Conservation (phyloP, 2,329 filamentous ascomycete genomes). For the Leptodontidium sp. region DNA sequence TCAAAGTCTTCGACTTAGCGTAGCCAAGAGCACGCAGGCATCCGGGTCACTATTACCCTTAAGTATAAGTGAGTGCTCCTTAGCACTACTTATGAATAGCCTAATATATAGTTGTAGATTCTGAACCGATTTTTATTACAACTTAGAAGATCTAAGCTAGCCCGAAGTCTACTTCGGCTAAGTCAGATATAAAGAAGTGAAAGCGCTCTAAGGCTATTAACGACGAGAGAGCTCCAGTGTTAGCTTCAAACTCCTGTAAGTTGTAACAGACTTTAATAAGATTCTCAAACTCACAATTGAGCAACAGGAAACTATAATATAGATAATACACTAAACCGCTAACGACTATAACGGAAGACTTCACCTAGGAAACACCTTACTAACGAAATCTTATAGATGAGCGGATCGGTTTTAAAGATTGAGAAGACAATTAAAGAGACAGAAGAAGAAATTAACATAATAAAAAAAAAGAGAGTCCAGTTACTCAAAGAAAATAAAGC, state of each 20-base stretch:
- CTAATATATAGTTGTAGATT: constrained; percentile 11
- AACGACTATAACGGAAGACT: constrained; percentile 6
- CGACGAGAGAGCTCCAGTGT: background rate
- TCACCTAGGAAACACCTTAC: constrained; percentile 1
- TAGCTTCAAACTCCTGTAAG: background rate
- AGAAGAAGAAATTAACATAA: constrained; percentile 11
- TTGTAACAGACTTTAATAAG: background rate
- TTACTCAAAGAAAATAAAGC: background rate
- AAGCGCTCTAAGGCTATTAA: constrained; percentile 7
- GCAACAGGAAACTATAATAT: background rate
- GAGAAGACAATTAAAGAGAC: constrained; percentile 13
- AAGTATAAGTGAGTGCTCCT: no score
- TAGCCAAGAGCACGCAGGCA: background rate
- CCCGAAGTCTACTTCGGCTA: background rate
- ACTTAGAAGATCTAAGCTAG: background rate
- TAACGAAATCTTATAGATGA: background rate
- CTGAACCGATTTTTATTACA: background rate
- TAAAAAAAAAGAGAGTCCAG: constrained; percentile 2
- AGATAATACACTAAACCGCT: background rate
- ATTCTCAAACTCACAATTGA: constrained; percentile 8
- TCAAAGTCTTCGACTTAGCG: background rate
- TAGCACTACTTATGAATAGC: background rate
- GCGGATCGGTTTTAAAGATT: constrained; percentile 2
- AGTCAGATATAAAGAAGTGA: background rate
- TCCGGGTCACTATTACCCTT: background rate